A percentile compares a stretch with the other conserved stretches of the same genome.
phyloP scores from a whole-genome alignment of 2,329 filamentous ascomycete species.

The Penicillium sp. region DNA sequence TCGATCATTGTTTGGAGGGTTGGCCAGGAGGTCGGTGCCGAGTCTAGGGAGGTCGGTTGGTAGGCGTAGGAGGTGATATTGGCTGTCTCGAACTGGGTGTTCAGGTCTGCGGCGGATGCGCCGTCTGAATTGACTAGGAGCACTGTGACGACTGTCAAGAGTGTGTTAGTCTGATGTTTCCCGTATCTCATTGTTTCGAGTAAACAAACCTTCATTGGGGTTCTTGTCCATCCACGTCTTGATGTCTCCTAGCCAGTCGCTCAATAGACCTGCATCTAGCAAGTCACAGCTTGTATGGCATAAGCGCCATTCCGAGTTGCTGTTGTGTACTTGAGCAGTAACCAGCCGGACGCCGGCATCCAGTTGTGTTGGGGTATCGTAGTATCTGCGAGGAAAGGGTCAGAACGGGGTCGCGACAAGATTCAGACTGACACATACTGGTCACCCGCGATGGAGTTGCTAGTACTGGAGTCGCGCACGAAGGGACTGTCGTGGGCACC shows the following conservation, averaged over 20 bases:
- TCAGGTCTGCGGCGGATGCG: conserved; percentile 52
- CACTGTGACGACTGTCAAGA: conserved; percentile 60
- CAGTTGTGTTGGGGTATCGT: conserved; percentile 66
- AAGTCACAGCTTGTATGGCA: conserved; percentile 66
- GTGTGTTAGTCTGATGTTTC: background rate
- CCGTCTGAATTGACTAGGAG: conserved; percentile 66
- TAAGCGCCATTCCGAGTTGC: conserved; percentile 56
- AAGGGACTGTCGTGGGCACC: conserved; percentile 72
- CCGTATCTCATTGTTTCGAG: too few species aligned
- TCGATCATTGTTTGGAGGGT: conserved; percentile 66
- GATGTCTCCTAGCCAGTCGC: conserved; percentile 59
- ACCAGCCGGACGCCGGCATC: conserved; percentile 66
- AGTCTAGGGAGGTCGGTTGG: conserved; percentile 45
- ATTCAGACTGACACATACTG: conserved; percentile 48
- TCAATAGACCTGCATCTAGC: conserved; percentile 63
- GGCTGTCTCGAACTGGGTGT: conserved; percentile 51
- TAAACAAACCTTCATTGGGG: conserved; percentile 53
- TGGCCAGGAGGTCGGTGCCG: conserved; percentile 56
- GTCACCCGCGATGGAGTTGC: conserved; percentile 61
- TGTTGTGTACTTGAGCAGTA: conserved; percentile 65
- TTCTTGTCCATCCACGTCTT: conserved; percentile 65
- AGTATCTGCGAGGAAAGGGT: conserved; percentile 35
- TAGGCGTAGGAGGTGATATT: conserved; percentile 61
- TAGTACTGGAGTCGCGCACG: conserved; percentile 58
- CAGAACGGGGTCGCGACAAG: background rate